Conservation (phyloP, 805 yeast species). For the Candida andamanensis region DNA sequence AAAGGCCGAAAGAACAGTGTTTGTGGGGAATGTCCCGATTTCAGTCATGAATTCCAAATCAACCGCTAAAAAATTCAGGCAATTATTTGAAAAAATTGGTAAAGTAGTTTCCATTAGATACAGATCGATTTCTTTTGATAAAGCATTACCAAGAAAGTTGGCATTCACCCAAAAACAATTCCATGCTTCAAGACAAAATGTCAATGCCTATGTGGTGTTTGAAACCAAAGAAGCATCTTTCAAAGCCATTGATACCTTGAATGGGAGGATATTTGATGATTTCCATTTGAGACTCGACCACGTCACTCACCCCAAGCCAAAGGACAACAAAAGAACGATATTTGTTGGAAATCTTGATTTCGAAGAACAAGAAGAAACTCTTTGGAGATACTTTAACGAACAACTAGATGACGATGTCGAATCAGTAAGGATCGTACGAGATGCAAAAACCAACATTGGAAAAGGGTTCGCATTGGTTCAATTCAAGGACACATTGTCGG, state of each 20-base stretch:
- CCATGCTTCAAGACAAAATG: conserved; percentile 70
- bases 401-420: conserved; percentile 55
- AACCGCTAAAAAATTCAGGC: conserved; percentile 59
- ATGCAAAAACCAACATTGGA: conserved; percentile 88
- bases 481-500: conserved; percentile 66
- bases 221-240: conserved; percentile 45
- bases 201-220: conserved; percentile 87
- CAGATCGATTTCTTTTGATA: conserved; percentile 86
- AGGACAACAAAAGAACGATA: conserved; percentile 76
- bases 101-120: conserved; percentile 74
- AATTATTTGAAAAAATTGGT: conserved; percentile 50
- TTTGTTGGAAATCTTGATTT: conserved; percentile 94
- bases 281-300: conserved; percentile 89
- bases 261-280: conserved; percentile 62
- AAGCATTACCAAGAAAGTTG: conserved; percentile 84
- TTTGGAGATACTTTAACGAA: conserved; percentile 73
- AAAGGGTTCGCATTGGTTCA: conserved; percentile 97
- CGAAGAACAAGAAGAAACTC: conserved; percentile 83
- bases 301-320: conserved; percentile 84
- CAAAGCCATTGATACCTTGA: conserved; percentile 46
- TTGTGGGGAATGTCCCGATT: conserved; percentile 79
- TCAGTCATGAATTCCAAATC: conserved; percentile 60
- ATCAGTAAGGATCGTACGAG: conserved; percentile 86
- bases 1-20: conserved; percentile 79
- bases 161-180: conserved; percentile 80